Evolutionary conservation across 1,139 yeast genomes (phyloP).

Genomic region (Pichia inconspicua): DNA sequence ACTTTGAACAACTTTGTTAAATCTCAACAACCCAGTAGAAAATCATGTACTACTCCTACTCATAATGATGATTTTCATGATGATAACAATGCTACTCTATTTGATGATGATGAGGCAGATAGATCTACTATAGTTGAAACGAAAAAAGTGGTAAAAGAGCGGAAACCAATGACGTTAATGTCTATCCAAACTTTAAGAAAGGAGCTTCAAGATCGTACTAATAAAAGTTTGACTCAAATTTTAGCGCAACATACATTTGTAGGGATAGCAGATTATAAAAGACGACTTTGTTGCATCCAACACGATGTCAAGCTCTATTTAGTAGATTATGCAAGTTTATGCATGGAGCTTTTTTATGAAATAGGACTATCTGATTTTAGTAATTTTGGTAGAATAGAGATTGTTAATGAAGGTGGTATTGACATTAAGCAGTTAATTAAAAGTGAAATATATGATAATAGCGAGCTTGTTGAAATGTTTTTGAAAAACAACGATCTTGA

Average conservation of each 20-base stretch:
- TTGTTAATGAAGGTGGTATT: slow-evolving; percentile 31
- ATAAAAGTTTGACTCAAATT: slow-evolving; percentile 53
- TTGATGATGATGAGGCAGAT: slow-evolving; percentile 9
- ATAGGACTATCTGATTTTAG: slow-evolving; percentile 69
- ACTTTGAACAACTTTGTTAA: slow-evolving; percentile 27
- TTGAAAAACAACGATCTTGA: slow-evolving; percentile 1
- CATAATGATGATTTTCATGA: neutral
- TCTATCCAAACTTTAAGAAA: slow-evolving; percentile 51
- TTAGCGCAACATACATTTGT: slow-evolving; percentile 67
- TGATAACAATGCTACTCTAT: neutral
- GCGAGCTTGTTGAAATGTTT: slow-evolving; percentile 10
- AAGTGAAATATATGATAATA: slow-evolving; percentile 19
- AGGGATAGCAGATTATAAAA: slow-evolving; percentile 69
- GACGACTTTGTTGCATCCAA: slow-evolving; percentile 74
- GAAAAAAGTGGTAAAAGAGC: slow-evolving; percentile 14
- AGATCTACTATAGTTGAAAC: slow-evolving; percentile 16
- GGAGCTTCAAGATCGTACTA: slow-evolving; percentile 40
- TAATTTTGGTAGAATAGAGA: slow-evolving; percentile 62
- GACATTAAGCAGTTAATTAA: slow-evolving; percentile 17
- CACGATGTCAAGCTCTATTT: slow-evolving; percentile 68
- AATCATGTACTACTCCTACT: neutral
- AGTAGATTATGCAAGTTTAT: slow-evolving; percentile 71
- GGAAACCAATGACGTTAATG: slow-evolving; percentile 38
- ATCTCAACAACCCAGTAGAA: neutral
- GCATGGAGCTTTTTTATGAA: slow-evolving; percentile 73